phyloP scores from a whole-genome alignment of 1,139 yeast species.

The Zygosaccharomyces sapae region DNA sequence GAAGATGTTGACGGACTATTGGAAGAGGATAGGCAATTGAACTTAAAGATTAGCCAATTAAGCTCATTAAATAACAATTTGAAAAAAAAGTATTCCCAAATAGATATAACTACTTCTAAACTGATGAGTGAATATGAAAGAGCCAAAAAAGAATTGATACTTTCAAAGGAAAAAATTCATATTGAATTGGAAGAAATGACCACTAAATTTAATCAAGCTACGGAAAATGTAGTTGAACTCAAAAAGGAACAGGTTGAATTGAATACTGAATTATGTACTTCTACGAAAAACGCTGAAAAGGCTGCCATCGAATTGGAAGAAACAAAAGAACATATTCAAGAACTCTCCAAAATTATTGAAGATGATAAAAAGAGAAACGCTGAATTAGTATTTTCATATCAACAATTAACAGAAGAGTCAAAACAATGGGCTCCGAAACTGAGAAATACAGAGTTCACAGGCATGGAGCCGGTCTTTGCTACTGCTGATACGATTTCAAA shows the following conservation, averaged over 20 bases:
- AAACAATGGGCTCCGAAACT: not conserved
- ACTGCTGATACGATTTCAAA: not conserved
- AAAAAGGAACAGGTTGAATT: not conserved
- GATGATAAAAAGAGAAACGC: not conserved
- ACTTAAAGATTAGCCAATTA: not conserved
- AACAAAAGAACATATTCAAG: not conserved
- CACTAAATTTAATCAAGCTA: not conserved
- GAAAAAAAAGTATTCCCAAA: not conserved
- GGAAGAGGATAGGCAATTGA: conserved; percentile 4
- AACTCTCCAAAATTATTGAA: not conserved
- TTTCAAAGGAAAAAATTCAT: not conserved
- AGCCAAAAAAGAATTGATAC: not conserved
- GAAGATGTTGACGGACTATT: conserved; percentile 5
- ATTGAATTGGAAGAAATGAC: not conserved
- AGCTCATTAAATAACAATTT: not conserved
- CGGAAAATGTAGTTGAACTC: not conserved
- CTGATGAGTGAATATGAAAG: not conserved
- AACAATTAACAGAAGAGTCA: not conserved
- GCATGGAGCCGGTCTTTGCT: not conserved
- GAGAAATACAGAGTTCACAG: not conserved
- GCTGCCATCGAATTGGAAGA: not conserved
- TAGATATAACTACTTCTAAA: not conserved
- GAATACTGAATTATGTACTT: not conserved
- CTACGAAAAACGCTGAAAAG: not conserved
- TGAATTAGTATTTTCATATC: not conserved